These are phyloP conservation scores for Crucibulum laeve DNA, from an alignment of 768 basidiomycete genomes.

Conservation along the genomic window DNA sequence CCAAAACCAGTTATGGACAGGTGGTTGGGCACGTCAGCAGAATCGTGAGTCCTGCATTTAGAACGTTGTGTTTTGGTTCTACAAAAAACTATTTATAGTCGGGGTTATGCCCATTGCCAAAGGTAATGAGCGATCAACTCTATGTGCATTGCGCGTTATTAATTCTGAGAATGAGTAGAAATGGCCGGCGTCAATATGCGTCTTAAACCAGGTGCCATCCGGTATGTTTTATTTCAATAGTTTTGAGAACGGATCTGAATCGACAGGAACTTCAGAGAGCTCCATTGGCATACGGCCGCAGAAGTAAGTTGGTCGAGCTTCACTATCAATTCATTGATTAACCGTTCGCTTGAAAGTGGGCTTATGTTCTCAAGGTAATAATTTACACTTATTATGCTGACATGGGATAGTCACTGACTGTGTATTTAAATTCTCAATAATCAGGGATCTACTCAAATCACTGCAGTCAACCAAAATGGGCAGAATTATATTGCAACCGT, in stretches of 20 bases:
- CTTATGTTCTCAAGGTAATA: slow-evolving; percentile 43
- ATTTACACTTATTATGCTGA: neutral
- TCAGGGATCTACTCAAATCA: slow-evolving; percentile 44
- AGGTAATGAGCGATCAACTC: slow-evolving; percentile 13
- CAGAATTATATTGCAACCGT: slow-evolving; percentile 49
- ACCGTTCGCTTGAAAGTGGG: slow-evolving; percentile 34
- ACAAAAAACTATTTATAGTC: slow-evolving; percentile 21
- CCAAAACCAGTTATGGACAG: slow-evolving; percentile 53
- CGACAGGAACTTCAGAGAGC: slow-evolving; percentile 27
- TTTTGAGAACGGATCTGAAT: neutral
- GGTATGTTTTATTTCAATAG: slow-evolving; percentile 20
- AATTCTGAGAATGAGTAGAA: slow-evolving; percentile 11
- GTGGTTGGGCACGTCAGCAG: slow-evolving; percentile 67
- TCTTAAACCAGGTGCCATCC: slow-evolving; percentile 44
- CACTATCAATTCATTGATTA: neutral
- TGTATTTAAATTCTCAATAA: slow-evolving; percentile 10
- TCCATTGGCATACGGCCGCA: slow-evolving; percentile 51
- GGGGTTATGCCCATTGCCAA: slow-evolving; percentile 44
- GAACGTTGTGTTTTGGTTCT: neutral
- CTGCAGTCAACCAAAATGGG: slow-evolving; percentile 47
- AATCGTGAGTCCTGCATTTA: slow-evolving; percentile 33
- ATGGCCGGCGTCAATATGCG: slow-evolving; percentile 45
- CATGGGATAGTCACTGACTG: neutral
- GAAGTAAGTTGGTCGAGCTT: slow-evolving; percentile 23
- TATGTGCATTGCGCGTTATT: neutral